Base-by-base conservation (phyloP, 2,329 filamentous ascomycete species). In the Diaporthe ampelina region DNA sequence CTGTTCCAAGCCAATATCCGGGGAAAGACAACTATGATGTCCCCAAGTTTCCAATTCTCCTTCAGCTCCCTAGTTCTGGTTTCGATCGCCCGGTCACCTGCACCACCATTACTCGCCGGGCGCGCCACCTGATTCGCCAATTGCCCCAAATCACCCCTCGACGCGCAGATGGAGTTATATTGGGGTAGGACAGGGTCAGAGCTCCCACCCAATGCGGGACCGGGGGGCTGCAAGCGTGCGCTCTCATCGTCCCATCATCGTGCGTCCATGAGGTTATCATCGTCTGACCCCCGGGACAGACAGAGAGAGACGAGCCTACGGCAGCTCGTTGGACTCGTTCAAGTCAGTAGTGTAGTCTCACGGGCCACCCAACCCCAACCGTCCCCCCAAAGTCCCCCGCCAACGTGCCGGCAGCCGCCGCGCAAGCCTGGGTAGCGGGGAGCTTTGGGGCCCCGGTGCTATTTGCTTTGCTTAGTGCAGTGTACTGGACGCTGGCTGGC, bases 261-360 rank as follows among this genome's bases (percentile, higher is more conserved):
- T 54, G 63, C 48, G 63, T 9, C 13, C n/a, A 40, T 68, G 63
- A 68, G 48, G 63, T 35, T 52, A 58, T 70, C 65, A 69, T 75
- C 63, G 74, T 43, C 61, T 58, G 37, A 75, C 59, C n/a, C 59
- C 29, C 58, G 17, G 40, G 40, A 43, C 24, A 13, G 24, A 17
- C 40, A 43, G 24, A 21, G 37, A 37, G 24, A 37, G 11, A 59
- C 43, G 40, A 32, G 40, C n/a, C 56, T 24, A 29, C 21, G 21
- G 32, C 58, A 45, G 9, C 24, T 43, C n/a, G 48, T 13, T 52
- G 50, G 37, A 43, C 24, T 26, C 61, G 72, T 43, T 88, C 40
- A 80, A 72, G 56, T 88, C 40, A 80, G 87, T 26, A 37, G 83
- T 85, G 5, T 19, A 43, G 15, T 43, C 13, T 43, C 52, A 86